Base-by-base conservation (phyloP, 108 stramenopile species). In the Asterionellopsis glacialis region DNA sequence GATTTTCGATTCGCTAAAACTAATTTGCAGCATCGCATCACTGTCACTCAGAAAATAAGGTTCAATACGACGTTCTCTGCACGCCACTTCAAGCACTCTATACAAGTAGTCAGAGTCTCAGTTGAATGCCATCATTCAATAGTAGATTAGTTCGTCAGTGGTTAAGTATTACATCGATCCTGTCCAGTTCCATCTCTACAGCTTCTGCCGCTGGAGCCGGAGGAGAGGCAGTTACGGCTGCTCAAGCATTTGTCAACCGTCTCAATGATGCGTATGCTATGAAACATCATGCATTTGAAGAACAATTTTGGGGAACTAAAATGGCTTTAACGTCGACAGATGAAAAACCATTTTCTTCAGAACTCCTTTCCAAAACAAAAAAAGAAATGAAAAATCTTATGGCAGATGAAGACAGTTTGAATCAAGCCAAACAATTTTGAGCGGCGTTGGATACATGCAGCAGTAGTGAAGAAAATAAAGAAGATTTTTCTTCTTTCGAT, bases 261-360 rank as follows among this genome's bases (percentile, higher is more conserved):
- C 68, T 82, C 55, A 88, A 88, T 51, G 45, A 55, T 11, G 27
- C 55, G 47, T 88, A 88, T 62, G 87, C 74, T 39, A 47, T 45
- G 10, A 63, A 73, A 38, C 87, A 88, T 59, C 14, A 44, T 1
- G 73, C 57, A 5, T 88, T 83, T 59, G 87, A 88, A 59, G 57
- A 73, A 14, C 83, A 88, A 60, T 88, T 88, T 60, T 88, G 87
- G 87, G 87, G 83, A n/a, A 84, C 83, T 1, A 84, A 82, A 58
- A 88, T 88, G 87, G 79, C 75, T 11, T 65, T 88, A 25, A 67
- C 75, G 10, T 49, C 65, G 23, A 59, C 68, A 11, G 56, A 68
- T 0, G 64, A 65, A 19, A 0, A 45, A 3, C 19, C 53, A 13
- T 88, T 75, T 65, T 77, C 75, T 1, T 66, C 76, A n/a, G 81